Conservation (phyloP, 2,329 filamentous ascomycete species). For the Aureobasidium sp. region DNA sequence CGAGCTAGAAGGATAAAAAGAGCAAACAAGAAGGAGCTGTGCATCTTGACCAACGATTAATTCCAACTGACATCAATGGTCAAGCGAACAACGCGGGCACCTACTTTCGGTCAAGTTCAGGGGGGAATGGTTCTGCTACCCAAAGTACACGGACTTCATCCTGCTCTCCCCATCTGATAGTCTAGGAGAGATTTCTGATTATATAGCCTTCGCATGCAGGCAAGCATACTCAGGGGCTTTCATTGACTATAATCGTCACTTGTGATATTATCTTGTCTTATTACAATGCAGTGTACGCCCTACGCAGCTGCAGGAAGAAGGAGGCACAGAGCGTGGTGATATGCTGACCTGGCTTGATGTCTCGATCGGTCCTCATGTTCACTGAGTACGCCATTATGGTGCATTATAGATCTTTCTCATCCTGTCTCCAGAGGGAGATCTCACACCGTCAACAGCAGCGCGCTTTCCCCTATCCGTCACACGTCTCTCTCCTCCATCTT, state of each 20-base stretch:
- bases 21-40: neutral
- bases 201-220: neutral
- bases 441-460: no score
- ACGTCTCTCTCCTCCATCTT: conserved; percentile 22
- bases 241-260: neutral
- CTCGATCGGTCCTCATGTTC: neutral
- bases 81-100: neutral
- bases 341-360: neutral
- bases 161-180: neutral
- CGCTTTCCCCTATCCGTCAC: neutral
- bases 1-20: no score
- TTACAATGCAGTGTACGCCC: no score
- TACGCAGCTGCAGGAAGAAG: no score
- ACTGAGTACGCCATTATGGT: neutral
- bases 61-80: neutral
- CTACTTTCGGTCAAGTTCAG: neutral
- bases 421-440: no score
- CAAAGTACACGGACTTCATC: neutral
- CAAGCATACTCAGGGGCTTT: neutral
- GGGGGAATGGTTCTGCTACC: neutral
- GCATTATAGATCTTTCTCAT: no score
- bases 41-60: neutral
- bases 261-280: no score
- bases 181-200: neutral
- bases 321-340: neutral